Base-by-base conservation (phyloP, 2,329 filamentous ascomycete species). In the Byssoonygena ceratinophila region DNA sequence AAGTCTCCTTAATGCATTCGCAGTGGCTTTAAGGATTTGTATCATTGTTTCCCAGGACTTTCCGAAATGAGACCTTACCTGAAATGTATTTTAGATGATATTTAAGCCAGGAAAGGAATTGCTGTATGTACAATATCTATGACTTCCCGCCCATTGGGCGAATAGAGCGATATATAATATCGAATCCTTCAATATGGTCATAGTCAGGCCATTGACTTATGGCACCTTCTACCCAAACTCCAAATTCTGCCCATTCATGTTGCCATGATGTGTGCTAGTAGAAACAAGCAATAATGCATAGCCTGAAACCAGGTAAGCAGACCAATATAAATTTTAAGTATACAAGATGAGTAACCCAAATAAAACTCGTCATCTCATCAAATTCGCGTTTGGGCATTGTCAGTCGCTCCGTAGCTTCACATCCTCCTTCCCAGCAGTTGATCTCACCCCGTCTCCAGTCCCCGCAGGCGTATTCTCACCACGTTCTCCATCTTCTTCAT, bases 401-500 rank as follows among this genome's bases (percentile, higher is more conserved):
- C 55, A 69, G 58, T 68, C 66, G 52, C 45, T 64, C 44, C 64
- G 64, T 55, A 68, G 68, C 41, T 60, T 64, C 9, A 51, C 55
- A 31, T 46, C 58, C 22, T 60, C 59, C 34, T 59, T 56, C 39
- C 61, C 63, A 14, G 40, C 49, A 7, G 54, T 54, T 25, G 62
- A 60, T 48, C 55, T 58, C 46, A 58, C 58, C 29, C 51, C 59
- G 9, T 59, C 54, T 1, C 57, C 59, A 53, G 57, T 61, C 18
- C 59, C 61, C 7, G 56, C 52, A 31, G 63, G 54, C 22, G 37
- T 22, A 50, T 49, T 36, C 27, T 39, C 46, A 14, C 29, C 32
- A 18, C 34, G 34, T 14, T 36, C 45, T n/a, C 60, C 63, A 37
- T 63, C 63, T 1, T 60, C 66, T 45, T 75, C 80, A 1, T 79